phyloP scores from a whole-genome alignment of 2,329 filamentous ascomycete genomes.

The Furcasterigmium furcatum region DNA sequence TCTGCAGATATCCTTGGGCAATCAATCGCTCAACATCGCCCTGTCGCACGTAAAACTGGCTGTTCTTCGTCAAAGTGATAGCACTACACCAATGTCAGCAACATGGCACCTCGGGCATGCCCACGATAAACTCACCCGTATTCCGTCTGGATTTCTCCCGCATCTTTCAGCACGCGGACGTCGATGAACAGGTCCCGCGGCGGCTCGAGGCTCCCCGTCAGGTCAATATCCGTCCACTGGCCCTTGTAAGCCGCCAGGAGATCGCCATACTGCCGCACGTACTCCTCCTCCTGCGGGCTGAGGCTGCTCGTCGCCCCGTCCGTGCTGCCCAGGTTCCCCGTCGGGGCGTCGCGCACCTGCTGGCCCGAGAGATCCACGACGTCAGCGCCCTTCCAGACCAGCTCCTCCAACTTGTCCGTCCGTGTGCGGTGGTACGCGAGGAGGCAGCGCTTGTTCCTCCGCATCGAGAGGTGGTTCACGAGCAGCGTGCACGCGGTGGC shows the following conservation, averaged over 20 bases:
- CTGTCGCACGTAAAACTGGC: conserved; percentile 94
- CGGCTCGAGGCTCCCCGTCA: conserved; percentile 90
- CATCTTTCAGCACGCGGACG: conserved; percentile 91
- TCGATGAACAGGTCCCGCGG: conserved; percentile 97
- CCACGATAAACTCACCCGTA: conserved; percentile 69
- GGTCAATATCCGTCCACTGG: conserved; percentile 95
- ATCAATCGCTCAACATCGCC: conserved; percentile 95
- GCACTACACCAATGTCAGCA: conserved; percentile 51
- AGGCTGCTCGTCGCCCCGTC: conserved; percentile 68
- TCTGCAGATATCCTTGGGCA: conserved; percentile 90
- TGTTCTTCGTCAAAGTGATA: conserved; percentile 96
- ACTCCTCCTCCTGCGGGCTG: conserved; percentile 95
- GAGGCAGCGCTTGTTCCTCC: conserved; percentile 91
- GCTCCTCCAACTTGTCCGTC: conserved; percentile 86
- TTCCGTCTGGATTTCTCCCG: conserved; percentile 97
- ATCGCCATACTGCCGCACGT: conserved; percentile 87
- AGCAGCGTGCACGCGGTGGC: conserved; percentile 84
- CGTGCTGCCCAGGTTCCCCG: conserved; percentile 26
- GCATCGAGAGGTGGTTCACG: conserved; percentile 92
- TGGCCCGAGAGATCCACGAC: conserved; percentile 67
- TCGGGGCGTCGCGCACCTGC: conserved; percentile 40
- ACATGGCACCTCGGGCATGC: neutral
- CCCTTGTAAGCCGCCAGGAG: conserved; percentile 95
- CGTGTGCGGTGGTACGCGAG: conserved; percentile 91
- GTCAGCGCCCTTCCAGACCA: conserved; percentile 89